Base-by-base conservation (phyloP, 768 basidiomycete genomes). In the Leccinum arenicola region DNA sequence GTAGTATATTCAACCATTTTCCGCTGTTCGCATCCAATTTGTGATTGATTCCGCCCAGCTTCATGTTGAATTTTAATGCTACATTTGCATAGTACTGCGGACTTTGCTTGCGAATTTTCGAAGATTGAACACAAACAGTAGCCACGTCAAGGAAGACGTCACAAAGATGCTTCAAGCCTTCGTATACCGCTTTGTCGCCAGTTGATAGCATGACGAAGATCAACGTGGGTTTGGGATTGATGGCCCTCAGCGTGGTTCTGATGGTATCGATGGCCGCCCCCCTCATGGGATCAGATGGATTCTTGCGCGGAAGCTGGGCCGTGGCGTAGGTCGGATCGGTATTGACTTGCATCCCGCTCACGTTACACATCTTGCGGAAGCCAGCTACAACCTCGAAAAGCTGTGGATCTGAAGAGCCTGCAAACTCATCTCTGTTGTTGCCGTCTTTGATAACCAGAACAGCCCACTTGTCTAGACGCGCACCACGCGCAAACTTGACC, bases 121-220 rank as follows among this genome's bases (percentile, higher is more conserved):
- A 72, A 1, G 84, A 76, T 57, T 91, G 90, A 12, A 88, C 88
- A 62, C 91, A 93, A 5, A 92, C 84, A 14, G 87, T 89, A 10
- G 84, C 65, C 6, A 77, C 77, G 51, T 79, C 81, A 33, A 84
- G 69, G 57, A 65, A 77, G 54, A 80, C 75, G 51, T 84, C 83
- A 63, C 79, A 81, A 40, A 82, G 74, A 33, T 80, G 77, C 68
- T 84, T 84, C 62, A 83, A 64, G 0, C 82, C 80, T 19, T 80
- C 76, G 60, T 84, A 83, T 56, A 83, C 59, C 31, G 77, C 74
- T 56, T 78, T 78, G 66, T 83, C 82, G 17, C 73, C 65, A 60
- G 67, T 80, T 25, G 82, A 75, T 17, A 83, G 69, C 61, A 83
- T 74, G 54, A 84, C 78, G 55, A 83, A 63, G 33, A 84, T 55